Evolutionary conservation across 305 asterid species (phyloP).

Genomic region (Solanum aculeatissimum): DNA sequence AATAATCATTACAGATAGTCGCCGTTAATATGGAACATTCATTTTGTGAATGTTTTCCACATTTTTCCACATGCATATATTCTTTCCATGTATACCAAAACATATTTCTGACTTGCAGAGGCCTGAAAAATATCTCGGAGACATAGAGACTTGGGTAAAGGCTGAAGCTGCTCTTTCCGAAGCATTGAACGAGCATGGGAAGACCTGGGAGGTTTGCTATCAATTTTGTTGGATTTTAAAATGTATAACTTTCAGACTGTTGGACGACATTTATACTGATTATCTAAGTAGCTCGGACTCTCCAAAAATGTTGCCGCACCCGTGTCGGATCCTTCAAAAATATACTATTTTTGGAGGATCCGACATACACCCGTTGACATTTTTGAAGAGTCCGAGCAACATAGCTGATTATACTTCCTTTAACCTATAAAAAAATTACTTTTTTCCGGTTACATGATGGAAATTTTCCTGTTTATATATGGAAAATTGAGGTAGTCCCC

Average conservation of each 20-base stretch:
- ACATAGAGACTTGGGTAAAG: constrained; percentile 64
- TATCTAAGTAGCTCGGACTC: too few species aligned
- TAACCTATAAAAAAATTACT: background rate
- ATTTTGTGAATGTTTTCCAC: background rate
- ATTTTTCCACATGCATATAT: background rate
- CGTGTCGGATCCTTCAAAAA: too few species aligned
- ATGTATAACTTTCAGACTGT: background rate
- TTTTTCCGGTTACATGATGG: background rate
- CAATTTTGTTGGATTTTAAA: background rate
- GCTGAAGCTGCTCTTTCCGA: constrained; percentile 89
- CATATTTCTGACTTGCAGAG: constrained; percentile 45
- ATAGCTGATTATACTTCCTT: background rate
- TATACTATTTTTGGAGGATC: too few species aligned
- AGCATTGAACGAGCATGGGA: constrained; percentile 87
- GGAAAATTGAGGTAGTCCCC: background rate
- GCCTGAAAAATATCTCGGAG: constrained; percentile 94
- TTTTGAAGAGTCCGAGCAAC: too few species aligned
- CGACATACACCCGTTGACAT: too few species aligned
- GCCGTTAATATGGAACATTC: background rate
- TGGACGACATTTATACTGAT: background rate
- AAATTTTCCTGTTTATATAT: background rate
- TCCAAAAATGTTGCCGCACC: too few species aligned
- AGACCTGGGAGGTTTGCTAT: constrained; percentile 79
- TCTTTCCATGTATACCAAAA: background rate
- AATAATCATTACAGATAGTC: background rate